Base-by-base conservation (phyloP, 1,139 yeast species). In the Ogataea hybrid region DNA sequence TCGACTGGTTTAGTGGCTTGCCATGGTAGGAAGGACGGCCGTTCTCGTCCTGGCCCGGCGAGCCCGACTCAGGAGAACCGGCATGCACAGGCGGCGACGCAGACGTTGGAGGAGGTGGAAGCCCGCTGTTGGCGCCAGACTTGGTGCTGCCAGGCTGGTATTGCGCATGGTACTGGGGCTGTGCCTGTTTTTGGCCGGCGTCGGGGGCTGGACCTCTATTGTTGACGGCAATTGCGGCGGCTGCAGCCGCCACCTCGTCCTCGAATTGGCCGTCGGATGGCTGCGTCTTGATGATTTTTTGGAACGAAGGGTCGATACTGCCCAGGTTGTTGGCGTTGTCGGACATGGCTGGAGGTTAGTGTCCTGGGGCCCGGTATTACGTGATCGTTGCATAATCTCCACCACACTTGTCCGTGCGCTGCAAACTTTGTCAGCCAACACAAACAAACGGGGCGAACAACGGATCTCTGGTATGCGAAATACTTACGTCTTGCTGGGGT, bases 1-100 rank as follows among this genome's bases (percentile, higher is more conserved):
- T 86, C 31, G 94, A 79, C 47, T 71, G 73, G 11, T 82, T 73
- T 30, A 84, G 67, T 6, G 75, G 75, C 49, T 79, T 73, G 9
- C 75, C 75, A 36, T 52, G 52, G 42, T 50, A 51, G 22, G 46
- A 14, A 9, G 50, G 41, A 6, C 28, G 34, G 17, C 50, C 50
- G 29, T 59, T 59, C 32, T 63, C 52, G 35, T 47, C 51, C 11
- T 34, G 20, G 8, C 46, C 46, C 9, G 50, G 44, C 11, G 49
- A 35, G 11, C 37, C 22, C 20, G 17, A 25, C 11, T 25, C 28
- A 2, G 42, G 35, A 5, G 40, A 37, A 3, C 32, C 41, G 12
- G 17, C 28, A 14, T 23, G 28, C 21, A 11, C 14, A 9, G 20
- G 33, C 7, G 36, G 28, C 17, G 25, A 18, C 43, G 22, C 54